A percentile compares a stretch with the other conserved stretches of the same genome.
Evolutionary conservation across 2,329 filamentous ascomycete genomes (phyloP).

Genomic region (Colletotrichum eleusines): DNA sequence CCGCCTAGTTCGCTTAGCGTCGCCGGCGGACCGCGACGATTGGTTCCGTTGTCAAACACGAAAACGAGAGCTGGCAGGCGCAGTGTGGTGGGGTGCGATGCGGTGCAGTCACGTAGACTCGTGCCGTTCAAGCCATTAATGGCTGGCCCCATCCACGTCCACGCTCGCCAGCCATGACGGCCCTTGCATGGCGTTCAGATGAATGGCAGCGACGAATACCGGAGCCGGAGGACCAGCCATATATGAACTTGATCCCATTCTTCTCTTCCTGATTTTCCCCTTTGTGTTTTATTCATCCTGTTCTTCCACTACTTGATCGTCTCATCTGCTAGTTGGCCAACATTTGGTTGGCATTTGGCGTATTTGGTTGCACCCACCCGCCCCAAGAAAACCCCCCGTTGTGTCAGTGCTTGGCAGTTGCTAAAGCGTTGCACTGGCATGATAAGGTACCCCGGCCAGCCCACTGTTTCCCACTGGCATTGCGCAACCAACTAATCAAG

Average conservation of each 20-base stretch:
- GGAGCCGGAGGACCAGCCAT: no score
- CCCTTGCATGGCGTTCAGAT: constrained; percentile 14
- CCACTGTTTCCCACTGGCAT: constrained; percentile 13
- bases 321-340: not conserved
- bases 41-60: constrained; percentile 25
- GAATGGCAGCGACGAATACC: constrained; percentile 7
- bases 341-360: not conserved
- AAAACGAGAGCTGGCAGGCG: constrained; percentile 32
- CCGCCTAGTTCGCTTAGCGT: constrained; percentile 13
- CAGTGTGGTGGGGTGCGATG: no score
- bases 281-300: not conserved
- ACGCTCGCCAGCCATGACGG: constrained; percentile 6
- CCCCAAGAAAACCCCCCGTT: constrained; percentile 4
- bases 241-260: not conserved
- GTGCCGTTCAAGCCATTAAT: constrained; percentile 12
- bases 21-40: not conserved
- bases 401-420: constrained; percentile 31
- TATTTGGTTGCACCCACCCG: not conserved
- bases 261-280: not conserved
- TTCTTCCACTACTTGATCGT: not conserved
- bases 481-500: constrained; percentile 31
- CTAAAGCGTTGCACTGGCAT: constrained; percentile 24
- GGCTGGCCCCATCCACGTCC: constrained; percentile 10
- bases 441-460: constrained; percentile 27
- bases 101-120: constrained; percentile 30